Percentiles rank a stretch among this genome's conserved stretches.
phyloP scores from a whole-genome alignment of 345 rosid species.

The Toxicodendron radicans region DNA sequence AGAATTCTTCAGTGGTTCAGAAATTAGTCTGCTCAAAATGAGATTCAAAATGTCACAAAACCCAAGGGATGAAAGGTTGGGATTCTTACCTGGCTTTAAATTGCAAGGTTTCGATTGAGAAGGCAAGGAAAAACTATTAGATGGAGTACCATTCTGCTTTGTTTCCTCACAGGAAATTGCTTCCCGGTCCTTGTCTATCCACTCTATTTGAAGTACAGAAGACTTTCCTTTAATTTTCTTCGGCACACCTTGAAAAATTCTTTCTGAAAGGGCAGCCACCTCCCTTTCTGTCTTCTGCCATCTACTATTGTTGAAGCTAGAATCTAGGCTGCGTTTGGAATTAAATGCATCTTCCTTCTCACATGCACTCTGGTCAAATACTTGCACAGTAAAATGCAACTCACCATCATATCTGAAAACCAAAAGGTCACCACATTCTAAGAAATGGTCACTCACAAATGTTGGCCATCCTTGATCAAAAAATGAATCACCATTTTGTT shows the following conservation, averaged over 20 bases:
- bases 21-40: background rate
- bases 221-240: conserved; percentile 30
- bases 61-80: background rate
- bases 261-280: conserved; percentile 25
- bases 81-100: conserved; percentile 33
- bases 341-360: conserved; percentile 56
- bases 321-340: conserved; percentile 41
- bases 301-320: conserved; percentile 14
- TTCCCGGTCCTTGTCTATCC: conserved; percentile 14
- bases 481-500: conserved; percentile 30
- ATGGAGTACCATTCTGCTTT: conserved; percentile 15
- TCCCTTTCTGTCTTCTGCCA: conserved; percentile 43
- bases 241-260: conserved; percentile 15
- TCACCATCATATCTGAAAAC: conserved; percentile 59
- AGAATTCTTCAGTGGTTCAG: background rate
- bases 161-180: conserved; percentile 17
- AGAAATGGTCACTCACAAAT: conserved; percentile 45
- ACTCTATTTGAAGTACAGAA: conserved; percentile 17
- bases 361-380: conserved; percentile 50
- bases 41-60: background rate
- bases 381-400: conserved; percentile 52
- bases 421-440: conserved; percentile 53
- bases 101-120: conserved; percentile 20
- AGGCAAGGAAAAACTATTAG: conserved; percentile 7
- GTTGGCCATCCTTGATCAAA: conserved; percentile 49